Percentiles rank a stretch among this genome's conserved stretches.
Conservation (phyloP, 352 stramenopile species). For the Pythium rhizo-oryzae region DNA sequence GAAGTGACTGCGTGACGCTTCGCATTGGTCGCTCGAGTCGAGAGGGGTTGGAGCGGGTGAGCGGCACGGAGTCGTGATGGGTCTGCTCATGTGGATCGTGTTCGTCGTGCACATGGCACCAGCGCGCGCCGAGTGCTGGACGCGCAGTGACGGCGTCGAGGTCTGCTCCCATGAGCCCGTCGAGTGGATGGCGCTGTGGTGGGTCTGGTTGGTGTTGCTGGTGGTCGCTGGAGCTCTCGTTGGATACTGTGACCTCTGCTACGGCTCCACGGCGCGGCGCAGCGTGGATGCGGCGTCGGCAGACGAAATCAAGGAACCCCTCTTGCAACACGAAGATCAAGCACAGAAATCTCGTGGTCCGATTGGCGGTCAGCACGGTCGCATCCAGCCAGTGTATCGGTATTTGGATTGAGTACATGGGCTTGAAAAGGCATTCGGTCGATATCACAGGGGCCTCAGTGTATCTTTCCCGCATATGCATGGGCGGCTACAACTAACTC, state of each 20-base stretch:
- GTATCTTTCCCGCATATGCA: no score
- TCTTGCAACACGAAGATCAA: conserved; percentile 21
- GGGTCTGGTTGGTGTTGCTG: conserved; percentile 70
- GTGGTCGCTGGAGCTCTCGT: conserved; percentile 39
- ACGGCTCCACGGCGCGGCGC: conserved; percentile 1
- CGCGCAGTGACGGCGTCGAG: conserved; percentile 48
- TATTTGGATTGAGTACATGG: conserved; percentile 39
- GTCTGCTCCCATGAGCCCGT: conserved; percentile 56
- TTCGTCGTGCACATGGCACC: not conserved
- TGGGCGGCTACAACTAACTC: conserved; percentile 7
- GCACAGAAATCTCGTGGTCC: not conserved
- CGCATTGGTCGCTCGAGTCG: conserved; percentile 1
- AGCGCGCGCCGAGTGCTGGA: conserved; percentile 57
- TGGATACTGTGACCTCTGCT: conserved; percentile 38
- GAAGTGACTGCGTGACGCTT: conserved; percentile 20
- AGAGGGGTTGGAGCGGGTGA: no score
- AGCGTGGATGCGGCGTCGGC: not conserved
- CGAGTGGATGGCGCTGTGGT: conserved; percentile 55
- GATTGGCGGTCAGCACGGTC: not conserved
- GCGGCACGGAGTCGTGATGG: not conserved
- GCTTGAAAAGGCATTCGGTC: no score
- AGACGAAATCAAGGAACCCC: conserved; percentile 16
- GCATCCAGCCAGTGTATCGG: conserved; percentile 42
- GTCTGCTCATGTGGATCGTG: not conserved
- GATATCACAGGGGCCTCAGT: no score